phyloP scores from a whole-genome alignment of 768 basidiomycete genomes.

The Termitomyces sp. region DNA sequence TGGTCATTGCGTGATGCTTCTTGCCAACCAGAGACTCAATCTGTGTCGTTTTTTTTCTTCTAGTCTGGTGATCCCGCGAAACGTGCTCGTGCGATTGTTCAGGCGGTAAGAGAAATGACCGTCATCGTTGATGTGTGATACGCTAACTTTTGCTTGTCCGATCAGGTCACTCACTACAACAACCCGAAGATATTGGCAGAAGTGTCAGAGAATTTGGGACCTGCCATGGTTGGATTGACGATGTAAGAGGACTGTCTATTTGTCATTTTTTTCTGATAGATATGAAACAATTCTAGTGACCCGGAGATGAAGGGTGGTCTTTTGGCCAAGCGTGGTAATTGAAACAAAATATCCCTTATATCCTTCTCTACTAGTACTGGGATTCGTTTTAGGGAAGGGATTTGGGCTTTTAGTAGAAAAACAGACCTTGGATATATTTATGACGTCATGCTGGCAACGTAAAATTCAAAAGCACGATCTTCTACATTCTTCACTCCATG shows the following conservation, averaged over 20 bases:
- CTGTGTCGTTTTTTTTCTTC: not conserved
- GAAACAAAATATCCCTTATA: constrained; percentile 16
- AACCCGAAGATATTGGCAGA: constrained; percentile 91
- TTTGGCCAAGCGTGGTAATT: constrained; percentile 65
- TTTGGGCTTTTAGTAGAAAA: not conserved
- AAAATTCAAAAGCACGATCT: not conserved
- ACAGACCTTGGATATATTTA: not conserved
- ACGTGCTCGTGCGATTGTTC: constrained; percentile 92
- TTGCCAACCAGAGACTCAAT: not conserved
- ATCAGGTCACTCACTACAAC: constrained; percentile 87
- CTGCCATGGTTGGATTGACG: constrained; percentile 90
- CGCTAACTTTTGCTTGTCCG: constrained; percentile 2
- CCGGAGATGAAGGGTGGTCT: constrained; percentile 65
- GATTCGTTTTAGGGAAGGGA: not conserved
- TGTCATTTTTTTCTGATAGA: not conserved
- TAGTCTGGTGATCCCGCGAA: constrained; percentile 92
- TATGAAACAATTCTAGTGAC: constrained; percentile 36
- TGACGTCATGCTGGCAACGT: not conserved
- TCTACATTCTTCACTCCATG: not conserved
- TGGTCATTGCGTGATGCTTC: constrained; percentile 20
- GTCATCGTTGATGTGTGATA: not conserved
- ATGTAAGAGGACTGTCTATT: constrained; percentile 51
- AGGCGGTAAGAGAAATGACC: constrained; percentile 55
- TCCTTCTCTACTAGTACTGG: not conserved
- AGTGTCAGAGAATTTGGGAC: constrained; percentile 80